These are phyloP conservation scores for Mucor saturninus DNA, from an alignment of 371 early-diverging fungal species.

Conservation along the genomic window DNA sequence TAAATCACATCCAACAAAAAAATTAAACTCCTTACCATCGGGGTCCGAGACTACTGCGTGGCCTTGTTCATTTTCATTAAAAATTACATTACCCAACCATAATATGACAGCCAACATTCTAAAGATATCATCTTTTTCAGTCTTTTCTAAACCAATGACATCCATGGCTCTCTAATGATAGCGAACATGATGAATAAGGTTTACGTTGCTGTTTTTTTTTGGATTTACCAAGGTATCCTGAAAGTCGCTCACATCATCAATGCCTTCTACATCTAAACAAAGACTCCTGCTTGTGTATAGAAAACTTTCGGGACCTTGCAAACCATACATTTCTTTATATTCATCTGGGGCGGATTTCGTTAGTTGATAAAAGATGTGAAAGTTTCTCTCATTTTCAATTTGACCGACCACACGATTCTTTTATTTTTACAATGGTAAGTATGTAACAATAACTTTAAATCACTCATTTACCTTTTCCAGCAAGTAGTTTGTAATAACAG, in stretches of 20 bases:
- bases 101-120: conserved; percentile 81
- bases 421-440: too few species aligned
- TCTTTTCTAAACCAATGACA: conserved; percentile 73
- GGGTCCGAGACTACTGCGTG: conserved; percentile 67
- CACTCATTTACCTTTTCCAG: conserved; percentile 85
- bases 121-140: conserved; percentile 81
- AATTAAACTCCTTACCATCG: conserved; percentile 48
- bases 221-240: conserved; percentile 67
- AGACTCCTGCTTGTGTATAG: conserved; percentile 75
- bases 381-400: conserved; percentile 94
- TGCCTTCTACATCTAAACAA: conserved; percentile 82
- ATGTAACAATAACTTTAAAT: too few species aligned
- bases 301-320: conserved; percentile 84
- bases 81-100: conserved; percentile 85
- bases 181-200: too few species aligned
- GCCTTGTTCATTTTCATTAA: conserved; percentile 69
- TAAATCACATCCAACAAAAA: too few species aligned
- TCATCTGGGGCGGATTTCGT: conserved; percentile 77
- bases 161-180: conserved; percentile 72
- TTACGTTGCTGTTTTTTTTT: not conserved
- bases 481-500: conserved; percentile 97
- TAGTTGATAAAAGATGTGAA: conserved; percentile 97
- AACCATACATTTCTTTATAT: conserved; percentile 78
- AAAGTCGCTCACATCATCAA: conserved; percentile 81
- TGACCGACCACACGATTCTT: conserved; percentile 95